A percentile compares a stretch with the other conserved stretches of the same genome.
Conservation (phyloP, 306 rosid species). For the Amphicarpaea edgeworthii region DNA sequence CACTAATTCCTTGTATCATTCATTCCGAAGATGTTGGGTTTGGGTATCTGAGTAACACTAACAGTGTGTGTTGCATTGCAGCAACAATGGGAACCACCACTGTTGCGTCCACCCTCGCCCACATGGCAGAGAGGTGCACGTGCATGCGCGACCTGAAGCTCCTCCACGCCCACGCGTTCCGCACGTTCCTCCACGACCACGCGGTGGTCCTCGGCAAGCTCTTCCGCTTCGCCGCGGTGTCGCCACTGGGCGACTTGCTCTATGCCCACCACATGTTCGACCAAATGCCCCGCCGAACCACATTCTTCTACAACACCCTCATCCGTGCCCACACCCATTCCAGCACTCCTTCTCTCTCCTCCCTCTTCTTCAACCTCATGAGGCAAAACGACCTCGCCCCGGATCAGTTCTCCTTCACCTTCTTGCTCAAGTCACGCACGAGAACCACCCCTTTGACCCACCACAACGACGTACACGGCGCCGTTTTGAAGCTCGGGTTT, state of each 20-base stretch:
- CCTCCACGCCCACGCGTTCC: constrained; percentile 59
- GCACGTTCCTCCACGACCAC: constrained; percentile 49
- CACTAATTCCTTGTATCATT: neutral
- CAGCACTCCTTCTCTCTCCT: constrained; percentile 47
- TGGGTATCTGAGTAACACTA: neutral
- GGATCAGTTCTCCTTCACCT: constrained; percentile 65
- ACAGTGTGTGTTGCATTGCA: neutral
- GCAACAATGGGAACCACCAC: constrained; percentile 40
- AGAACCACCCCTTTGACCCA: constrained; percentile 34
- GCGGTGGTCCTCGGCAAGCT: too few relatives aligned
- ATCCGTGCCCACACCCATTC: too few relatives aligned
- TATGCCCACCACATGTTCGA: too few relatives aligned
- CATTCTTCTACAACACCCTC: too few relatives aligned
- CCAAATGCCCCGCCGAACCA: too few relatives aligned
- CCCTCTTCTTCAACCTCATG: constrained; percentile 60
- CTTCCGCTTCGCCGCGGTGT: too few relatives aligned
- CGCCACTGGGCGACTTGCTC: too few relatives aligned
- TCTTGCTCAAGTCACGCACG: constrained; percentile 59
- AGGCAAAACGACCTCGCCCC: constrained; percentile 49
- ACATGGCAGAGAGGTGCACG: constrained; percentile 59
- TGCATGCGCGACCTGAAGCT: constrained; percentile 63
- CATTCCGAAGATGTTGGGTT: neutral
- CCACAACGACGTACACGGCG: constrained; percentile 45
- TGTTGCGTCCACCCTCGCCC: constrained; percentile 48
- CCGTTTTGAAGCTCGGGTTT: constrained; percentile 62